These are phyloP conservation scores for Phyllosticta citribraziliensis DNA, from an alignment of 2,329 filamentous ascomycete genomes.

Conservation along the genomic window DNA sequence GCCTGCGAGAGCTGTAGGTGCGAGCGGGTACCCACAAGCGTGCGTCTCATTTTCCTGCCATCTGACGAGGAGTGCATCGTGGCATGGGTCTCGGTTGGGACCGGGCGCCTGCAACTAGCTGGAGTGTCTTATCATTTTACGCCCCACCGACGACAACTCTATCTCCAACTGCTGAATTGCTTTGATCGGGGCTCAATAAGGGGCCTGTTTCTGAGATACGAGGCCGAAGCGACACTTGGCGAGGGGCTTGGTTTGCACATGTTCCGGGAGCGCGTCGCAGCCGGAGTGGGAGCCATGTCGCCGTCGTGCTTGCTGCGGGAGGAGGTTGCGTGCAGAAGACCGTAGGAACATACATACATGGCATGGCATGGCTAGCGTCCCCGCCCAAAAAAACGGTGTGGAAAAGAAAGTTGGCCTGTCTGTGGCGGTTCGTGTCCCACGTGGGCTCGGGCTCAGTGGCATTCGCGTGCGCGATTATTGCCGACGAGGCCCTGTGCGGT, in stretches of 20 bases:
- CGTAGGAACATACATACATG: no score
- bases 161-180: not conserved
- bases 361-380: not conserved
- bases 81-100: not conserved
- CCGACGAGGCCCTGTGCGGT: not conserved
- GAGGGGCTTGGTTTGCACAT: not conserved
- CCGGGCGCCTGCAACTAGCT: not conserved
- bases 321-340: not conserved
- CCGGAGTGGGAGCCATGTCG: slow-evolving; percentile 12
- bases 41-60: not conserved
- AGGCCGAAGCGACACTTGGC: not conserved
- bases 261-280: slow-evolving; percentile 15
- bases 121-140: not conserved
- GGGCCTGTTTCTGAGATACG: not conserved
- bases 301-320: not conserved
- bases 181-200: not conserved
- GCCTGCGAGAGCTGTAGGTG: slow-evolving; percentile 32
- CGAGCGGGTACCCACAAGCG: not conserved
- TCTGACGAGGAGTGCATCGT: not conserved
- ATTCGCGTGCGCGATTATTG: not conserved
- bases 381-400: not conserved
- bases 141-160: not conserved
- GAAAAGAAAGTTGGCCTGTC: not conserved
- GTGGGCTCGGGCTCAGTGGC: not conserved
- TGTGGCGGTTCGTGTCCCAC: not conserved